phyloP scores from a whole-genome alignment of 768 basidiomycete species.

The Coprinopsis sp. region DNA sequence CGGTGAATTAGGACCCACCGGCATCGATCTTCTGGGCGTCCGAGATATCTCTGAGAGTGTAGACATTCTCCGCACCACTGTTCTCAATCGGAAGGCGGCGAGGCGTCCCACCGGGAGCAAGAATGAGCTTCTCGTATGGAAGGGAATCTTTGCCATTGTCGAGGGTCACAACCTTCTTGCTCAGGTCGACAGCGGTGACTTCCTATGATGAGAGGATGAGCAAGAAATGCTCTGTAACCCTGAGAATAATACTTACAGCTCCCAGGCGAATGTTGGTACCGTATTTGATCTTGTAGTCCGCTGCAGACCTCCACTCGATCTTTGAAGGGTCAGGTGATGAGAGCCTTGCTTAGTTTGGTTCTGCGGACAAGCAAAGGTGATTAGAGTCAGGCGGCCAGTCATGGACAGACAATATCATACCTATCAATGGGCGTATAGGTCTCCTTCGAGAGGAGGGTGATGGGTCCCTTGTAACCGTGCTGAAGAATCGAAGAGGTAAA shows the following conservation, averaged over 20 bases:
- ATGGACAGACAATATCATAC: slow-evolving; percentile 21
- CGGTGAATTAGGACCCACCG: slow-evolving; percentile 35
- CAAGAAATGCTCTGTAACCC: neutral
- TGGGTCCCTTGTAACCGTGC: slow-evolving; percentile 74
- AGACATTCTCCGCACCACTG: slow-evolving; percentile 68
- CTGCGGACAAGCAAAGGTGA: slow-evolving; percentile 30
- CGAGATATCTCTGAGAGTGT: slow-evolving; percentile 63
- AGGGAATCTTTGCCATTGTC: slow-evolving; percentile 55
- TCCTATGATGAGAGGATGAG: slow-evolving; percentile 33
- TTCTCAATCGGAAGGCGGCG: slow-evolving; percentile 75
- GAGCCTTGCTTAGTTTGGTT: slow-evolving; percentile 85
- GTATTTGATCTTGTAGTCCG: slow-evolving; percentile 74
- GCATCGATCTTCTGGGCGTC: slow-evolving; percentile 70
- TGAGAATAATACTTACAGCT: slow-evolving; percentile 34
- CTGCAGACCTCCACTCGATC: slow-evolving; percentile 65
- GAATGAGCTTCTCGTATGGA: slow-evolving; percentile 71
- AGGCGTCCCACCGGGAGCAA: slow-evolving; percentile 74
- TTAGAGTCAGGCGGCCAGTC: neutral
- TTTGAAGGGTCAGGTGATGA: slow-evolving; percentile 76
- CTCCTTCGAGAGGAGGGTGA: slow-evolving; percentile 80
- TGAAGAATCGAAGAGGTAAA: slow-evolving; percentile 23
- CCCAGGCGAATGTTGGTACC: slow-evolving; percentile 60
- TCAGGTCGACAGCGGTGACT: slow-evolving; percentile 66
- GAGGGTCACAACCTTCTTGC: slow-evolving; percentile 57
- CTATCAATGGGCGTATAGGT: slow-evolving; percentile 79